Base-by-base conservation (phyloP, 1,284 basidiomycete species). In the Cryptococcus jaspeensis region DNA sequence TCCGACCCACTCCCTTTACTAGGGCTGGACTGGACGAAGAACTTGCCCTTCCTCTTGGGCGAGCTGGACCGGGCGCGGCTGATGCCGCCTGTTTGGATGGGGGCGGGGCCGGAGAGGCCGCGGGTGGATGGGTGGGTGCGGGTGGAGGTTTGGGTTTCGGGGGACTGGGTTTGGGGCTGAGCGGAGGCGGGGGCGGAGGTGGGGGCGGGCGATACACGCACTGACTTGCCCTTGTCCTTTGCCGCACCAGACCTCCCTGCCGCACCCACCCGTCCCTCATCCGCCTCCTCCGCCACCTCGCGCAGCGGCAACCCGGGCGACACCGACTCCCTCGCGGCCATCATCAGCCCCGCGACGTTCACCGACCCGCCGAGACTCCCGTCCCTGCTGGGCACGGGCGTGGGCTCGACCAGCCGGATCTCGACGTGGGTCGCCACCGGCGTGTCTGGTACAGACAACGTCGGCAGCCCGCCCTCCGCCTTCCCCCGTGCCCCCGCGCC, bases 371-470 rank as follows among this genome's bases (percentile, higher is more conserved):
- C 74, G 5, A 76, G 62, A 49, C 69, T 71, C 9, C 74, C 74
- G 0, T 73, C 73, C 36, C 74, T 63, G 43, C 65, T 68, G 3
- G 74, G 73, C 0, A 71, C 74, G 5, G 74, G 74, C 3, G 74
- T 76, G 13, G 74, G 74, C 56, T 76, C 74, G 18, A 76, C 69
- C n/a, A 76, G 61, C 0, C 72, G 69, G 16, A 74, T 71, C 52
- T 74, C 70, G 28, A 76, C 53, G 39, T 41, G 20, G 45, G 71
- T 61, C 15, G 71, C 65, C 9, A 68, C 56, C 0, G 73, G 73
- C 6, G 73, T 74, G 25, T 71, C 67, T 2, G 67, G 69, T 6
- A 71, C 57, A 7, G 61, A 65, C 20, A 69, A 42, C 44, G 48
- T 59, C 3, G 65, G 63, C 15, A 25, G 28, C 28, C 9, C 28